Conservation (phyloP, 805 yeast genomes). For the Saccharomyces jurei region DNA sequence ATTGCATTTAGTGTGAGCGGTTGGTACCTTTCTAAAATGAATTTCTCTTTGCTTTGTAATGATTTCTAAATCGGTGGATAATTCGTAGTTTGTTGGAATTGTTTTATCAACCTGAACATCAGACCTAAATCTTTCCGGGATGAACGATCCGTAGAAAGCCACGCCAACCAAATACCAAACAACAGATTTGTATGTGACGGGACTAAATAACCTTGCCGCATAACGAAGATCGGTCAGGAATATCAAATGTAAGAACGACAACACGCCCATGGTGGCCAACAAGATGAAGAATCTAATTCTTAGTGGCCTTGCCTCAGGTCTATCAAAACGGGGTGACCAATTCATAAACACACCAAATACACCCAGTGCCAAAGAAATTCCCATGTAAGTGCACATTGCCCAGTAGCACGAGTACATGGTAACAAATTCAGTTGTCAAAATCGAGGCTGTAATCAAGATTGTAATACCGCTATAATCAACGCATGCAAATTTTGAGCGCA, state of each 20-base stretch:
- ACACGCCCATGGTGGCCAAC: conserved; percentile 65
- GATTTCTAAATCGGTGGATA: conserved; percentile 24
- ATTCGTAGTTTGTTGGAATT: conserved; percentile 31
- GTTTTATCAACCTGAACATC: conserved; percentile 51
- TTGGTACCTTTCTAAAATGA: conserved; percentile 39
- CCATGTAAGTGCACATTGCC: conserved; percentile 37
- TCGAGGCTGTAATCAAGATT: conserved; percentile 78
- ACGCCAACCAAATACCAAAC: conserved; percentile 77
- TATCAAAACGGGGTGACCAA: conserved; percentile 89
- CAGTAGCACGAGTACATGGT: conserved; percentile 41
- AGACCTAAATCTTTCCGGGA: conserved; percentile 82
- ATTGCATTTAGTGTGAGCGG: conserved; percentile 17
- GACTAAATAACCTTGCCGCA: conserved; percentile 51
- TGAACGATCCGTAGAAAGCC: conserved; percentile 73
- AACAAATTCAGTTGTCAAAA: conserved; percentile 77
- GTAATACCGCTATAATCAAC: conserved; percentile 94
- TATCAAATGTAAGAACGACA: conserved; percentile 49
- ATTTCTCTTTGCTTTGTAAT: conserved; percentile 25
- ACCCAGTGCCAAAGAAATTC: conserved; percentile 61
- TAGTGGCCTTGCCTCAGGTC: conserved; percentile 72
- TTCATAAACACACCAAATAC: conserved; percentile 65
- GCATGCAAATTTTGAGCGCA: conserved; percentile 77
- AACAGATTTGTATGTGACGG: conserved; percentile 58
- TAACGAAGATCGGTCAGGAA: conserved; percentile 46
- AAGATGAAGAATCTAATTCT: conserved; percentile 76